A percentile compares a stretch with the other conserved stretches of the same genome.
Conservation (phyloP, 140 eudicot species). For the Oenanthe javanica region DNA sequence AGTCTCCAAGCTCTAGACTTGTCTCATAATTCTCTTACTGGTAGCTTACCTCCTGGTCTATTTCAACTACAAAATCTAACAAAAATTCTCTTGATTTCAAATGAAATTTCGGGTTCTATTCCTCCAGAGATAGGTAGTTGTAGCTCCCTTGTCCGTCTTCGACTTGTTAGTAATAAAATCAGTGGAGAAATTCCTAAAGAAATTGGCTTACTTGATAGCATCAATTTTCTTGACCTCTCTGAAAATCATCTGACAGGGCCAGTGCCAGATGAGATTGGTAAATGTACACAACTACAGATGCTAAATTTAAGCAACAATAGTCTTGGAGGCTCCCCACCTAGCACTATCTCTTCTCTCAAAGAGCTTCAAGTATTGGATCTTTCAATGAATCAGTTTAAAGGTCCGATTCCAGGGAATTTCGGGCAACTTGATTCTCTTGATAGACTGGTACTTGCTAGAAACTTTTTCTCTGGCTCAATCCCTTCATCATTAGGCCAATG, state of each 20-base stretch:
- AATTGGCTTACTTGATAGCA: conserved; percentile 46
- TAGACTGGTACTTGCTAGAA: conserved; percentile 44
- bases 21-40: conserved; percentile 73
- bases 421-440: conserved; percentile 56
- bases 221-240: conserved; percentile 71
- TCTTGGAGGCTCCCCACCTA: conserved; percentile 51
- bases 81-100: conserved; percentile 56
- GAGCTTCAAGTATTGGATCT: conserved; percentile 63
- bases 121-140: conserved; percentile 63
- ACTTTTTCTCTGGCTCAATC: conserved; percentile 53
- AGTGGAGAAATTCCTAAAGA: conserved; percentile 60
- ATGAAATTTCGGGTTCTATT: conserved; percentile 59
- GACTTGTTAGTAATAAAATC: conserved; percentile 53
- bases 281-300: conserved; percentile 63
- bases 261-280: conserved; percentile 57
- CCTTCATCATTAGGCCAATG: conserved; percentile 68
- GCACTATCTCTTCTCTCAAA: conserved; percentile 41
- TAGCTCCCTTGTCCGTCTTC: conserved; percentile 47
- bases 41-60: conserved; percentile 59
- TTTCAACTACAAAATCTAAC: conserved; percentile 58
- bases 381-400: conserved; percentile 44
- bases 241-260: conserved; percentile 53
- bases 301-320: conserved; percentile 59
- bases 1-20: conserved; percentile 66
- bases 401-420: conserved; percentile 60